Percentiles rank a stretch among this genome's conserved stretches.
Evolutionary conservation across 176 grass and related monocot species (phyloP).

Genomic region (Ensete glaucum): DNA sequence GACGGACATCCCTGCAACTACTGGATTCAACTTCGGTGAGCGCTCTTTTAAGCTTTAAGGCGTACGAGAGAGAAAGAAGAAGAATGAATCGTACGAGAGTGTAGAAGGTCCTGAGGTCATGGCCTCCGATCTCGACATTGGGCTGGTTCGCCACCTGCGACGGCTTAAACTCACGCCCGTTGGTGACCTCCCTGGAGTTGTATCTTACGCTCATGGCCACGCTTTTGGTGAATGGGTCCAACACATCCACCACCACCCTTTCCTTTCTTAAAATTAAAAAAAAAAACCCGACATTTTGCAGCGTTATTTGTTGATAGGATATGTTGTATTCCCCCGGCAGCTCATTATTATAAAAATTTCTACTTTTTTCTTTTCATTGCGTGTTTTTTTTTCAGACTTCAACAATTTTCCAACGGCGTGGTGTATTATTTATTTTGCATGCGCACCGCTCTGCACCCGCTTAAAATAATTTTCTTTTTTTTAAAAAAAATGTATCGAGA

Average conservation of each 20-base stretch:
- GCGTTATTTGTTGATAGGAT: too few species aligned
- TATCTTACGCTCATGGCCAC: slow-evolving; percentile 42
- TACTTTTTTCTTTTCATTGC: too few species aligned
- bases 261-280: too few species aligned
- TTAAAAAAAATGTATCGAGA: too few species aligned
- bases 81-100: slow-evolving; percentile 31
- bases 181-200: slow-evolving; percentile 30
- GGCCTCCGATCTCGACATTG: slow-evolving; percentile 39
- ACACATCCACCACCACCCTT: slow-evolving; percentile 6
- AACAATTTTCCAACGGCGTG: too few species aligned
- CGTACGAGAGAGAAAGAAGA: not conserved
- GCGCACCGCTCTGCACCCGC: too few species aligned
- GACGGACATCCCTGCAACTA: slow-evolving; percentile 64
- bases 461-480: too few species aligned
- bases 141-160: slow-evolving; percentile 40
- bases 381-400: too few species aligned
- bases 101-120: slow-evolving; percentile 51
- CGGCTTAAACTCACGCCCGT: slow-evolving; percentile 46
- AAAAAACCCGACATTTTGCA: too few species aligned
- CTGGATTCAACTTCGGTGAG: slow-evolving; percentile 45
- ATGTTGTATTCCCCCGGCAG: too few species aligned
- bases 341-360: too few species aligned
- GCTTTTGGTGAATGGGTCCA: slow-evolving; percentile 31
- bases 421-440: too few species aligned
- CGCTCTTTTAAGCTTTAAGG: not conserved